phyloP scores from a whole-genome alignment of 2,329 filamentous ascomycete genomes.

The Aspergillus fumigatus region DNA sequence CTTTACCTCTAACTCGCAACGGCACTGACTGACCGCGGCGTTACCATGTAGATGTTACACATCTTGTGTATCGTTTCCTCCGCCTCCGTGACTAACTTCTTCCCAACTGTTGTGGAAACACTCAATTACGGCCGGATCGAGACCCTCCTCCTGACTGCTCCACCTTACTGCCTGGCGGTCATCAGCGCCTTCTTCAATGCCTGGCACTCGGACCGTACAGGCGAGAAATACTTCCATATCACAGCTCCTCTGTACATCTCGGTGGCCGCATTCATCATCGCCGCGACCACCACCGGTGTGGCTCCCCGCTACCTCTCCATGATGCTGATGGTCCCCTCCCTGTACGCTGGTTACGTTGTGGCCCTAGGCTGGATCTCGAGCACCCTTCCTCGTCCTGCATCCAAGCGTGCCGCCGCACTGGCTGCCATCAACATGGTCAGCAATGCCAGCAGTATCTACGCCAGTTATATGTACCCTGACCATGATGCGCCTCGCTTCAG shows the following conservation, averaged over 20 bases:
- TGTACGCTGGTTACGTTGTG: slow-evolving; percentile 65
- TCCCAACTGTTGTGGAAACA: slow-evolving; percentile 65
- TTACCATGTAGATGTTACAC: slow-evolving; percentile 43
- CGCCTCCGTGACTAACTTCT: slow-evolving; percentile 63
- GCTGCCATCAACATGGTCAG: slow-evolving; percentile 72
- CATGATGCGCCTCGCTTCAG: slow-evolving; percentile 36
- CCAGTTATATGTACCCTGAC: slow-evolving; percentile 62
- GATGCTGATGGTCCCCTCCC: slow-evolving; percentile 64
- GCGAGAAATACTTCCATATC: slow-evolving; percentile 68
- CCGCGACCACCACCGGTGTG: slow-evolving; percentile 56
- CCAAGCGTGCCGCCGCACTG: slow-evolving; percentile 67
- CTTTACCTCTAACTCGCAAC: background rate
- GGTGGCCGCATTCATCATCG: slow-evolving; percentile 63
- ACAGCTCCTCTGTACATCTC: slow-evolving; percentile 58
- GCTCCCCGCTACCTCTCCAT: slow-evolving; percentile 65
- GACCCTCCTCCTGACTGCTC: slow-evolving; percentile 60
- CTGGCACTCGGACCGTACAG: slow-evolving; percentile 66
- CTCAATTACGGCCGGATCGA: slow-evolving; percentile 58
- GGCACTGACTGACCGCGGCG: background rate
- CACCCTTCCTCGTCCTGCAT: slow-evolving; percentile 68
- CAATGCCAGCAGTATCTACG: slow-evolving; percentile 67
- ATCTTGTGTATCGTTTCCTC: slow-evolving; percentile 56
- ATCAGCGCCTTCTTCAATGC: slow-evolving; percentile 62
- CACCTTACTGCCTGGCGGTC: slow-evolving; percentile 59
- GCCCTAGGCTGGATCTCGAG: slow-evolving; percentile 71